Evolutionary conservation across 768 basidiomycete genomes (phyloP), one percentile per base, ranked within the genome.

Genomic region (Russula emetica): DNA sequence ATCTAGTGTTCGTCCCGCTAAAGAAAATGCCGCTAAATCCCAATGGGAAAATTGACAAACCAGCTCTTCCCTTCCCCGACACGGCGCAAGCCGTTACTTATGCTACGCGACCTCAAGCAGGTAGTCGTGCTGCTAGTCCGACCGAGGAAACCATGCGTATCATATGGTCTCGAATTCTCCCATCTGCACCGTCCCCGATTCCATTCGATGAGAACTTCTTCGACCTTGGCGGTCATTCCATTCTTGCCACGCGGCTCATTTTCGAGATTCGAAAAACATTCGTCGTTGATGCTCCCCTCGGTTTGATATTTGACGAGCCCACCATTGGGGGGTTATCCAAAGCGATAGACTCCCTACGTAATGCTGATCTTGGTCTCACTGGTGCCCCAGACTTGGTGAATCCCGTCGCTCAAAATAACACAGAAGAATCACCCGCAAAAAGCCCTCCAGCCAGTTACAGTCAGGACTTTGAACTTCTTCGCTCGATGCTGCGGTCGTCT

Each of bases 31-130:
- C 97, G 22, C 83, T 99, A 56, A 99, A 98, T 71, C 97, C 97
- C 8, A 99, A 98, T 73, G 97, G 97, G 66, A 99, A 99, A 77
- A 88, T 99, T 73, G 97, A 99, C 79, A 99, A 98, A 72, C 96
- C 97, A 0, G 91, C 92, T 0, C 84, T 99, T 52, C 97, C 97
- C 13, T 99, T 98, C 86, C 97, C 97, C 8, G 97, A 99, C 74
- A 98, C 97, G 0, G 90, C 87, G 5, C 86, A 90, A 64, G 82
- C 74, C 1, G 76, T 80, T 8, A 69, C 77, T 24, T 75, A 79
- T 47, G 80, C 82, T 45, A 75, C 82, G 1, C 67, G 70, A 34
- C 69, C 75, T 36, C 73, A 64, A 18, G 70, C 72, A 6, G 66
- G 72, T 9, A 70, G 73, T 8, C 77, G 77, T 49, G 75, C 75